Base-by-base conservation (phyloP, 306 rosid genomes). In the Gastrolobium bilobum region DNA sequence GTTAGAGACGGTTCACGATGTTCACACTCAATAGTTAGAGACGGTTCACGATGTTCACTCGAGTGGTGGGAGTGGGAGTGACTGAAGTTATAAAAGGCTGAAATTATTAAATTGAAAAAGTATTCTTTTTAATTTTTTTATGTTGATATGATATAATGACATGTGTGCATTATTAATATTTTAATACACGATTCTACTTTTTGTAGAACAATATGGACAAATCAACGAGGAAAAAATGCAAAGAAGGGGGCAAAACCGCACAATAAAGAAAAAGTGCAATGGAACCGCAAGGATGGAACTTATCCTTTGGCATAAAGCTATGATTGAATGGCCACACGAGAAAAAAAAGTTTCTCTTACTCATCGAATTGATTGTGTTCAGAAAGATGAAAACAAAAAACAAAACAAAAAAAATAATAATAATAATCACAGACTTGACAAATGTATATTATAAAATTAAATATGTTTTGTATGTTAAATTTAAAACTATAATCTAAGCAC, bases 231-330 rank as follows among this genome's bases (percentile, higher is more conserved):
- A 6, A 59, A 47, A 59, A 42, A 14, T 54, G 37, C 3, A 38
- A 1, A 26, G 2, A 37, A 8, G 0, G 46, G 15, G 6, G 2
- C 14, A 48, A 10, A 8, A n/a, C n/a, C n/a, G n/a, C n/a, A n/a
- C n/a, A n/a, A 7, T 2, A 39, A 10, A 7, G 6, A 4, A 10
- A 48, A 76, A 63, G 63, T 76, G 64, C 33, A 51, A 61, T 43
- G 59, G 33, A 48, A 11, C 8, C 3, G 53, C 29, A 52, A 7
- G 3, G 42, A 39, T 44, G 68, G 79, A 73, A 73, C 65, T 65
- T 54, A 65, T 62, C 47, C 74, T 71, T 62, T 48, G 73, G 58
- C 78, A 50, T 70, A 71, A 71, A 70, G 71, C 38, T 54, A 37
- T 54, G 61, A 68, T 70, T 37, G 9, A 59, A 68, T 15, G 35